Evolutionary conservation across 1,284 basidiomycete species (phyloP).

Genomic region (Nidula niveotomentosa): DNA sequence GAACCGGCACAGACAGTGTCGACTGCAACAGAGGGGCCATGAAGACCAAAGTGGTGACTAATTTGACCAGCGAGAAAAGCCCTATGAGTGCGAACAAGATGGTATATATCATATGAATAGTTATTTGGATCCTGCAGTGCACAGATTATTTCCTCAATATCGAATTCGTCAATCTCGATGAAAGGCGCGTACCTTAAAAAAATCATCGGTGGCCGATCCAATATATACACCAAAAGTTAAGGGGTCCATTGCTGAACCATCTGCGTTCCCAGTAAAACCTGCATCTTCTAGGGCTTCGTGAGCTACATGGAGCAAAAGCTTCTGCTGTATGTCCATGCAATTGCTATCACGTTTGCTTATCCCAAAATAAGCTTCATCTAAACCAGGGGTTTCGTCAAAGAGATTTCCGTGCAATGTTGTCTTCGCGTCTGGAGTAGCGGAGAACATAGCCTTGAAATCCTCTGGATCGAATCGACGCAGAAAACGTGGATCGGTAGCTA

Average conservation of each 20-base stretch:
- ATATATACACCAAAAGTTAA: slow-evolving; percentile 3
- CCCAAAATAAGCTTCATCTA: slow-evolving; percentile 1
- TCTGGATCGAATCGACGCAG: slow-evolving; percentile 3
- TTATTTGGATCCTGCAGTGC: slow-evolving; percentile 1
- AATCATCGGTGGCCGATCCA: slow-evolving; percentile 2
- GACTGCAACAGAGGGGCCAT: slow-evolving; percentile 1
- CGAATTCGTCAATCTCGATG: background rate
- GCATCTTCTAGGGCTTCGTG: slow-evolving; percentile 6
- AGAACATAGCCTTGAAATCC: slow-evolving; percentile 4
- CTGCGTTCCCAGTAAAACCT: background rate
- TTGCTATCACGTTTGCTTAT: slow-evolving; percentile 1
- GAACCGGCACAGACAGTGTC: slow-evolving; percentile 5
- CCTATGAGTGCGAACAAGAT: slow-evolving; percentile 2
- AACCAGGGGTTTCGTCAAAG: slow-evolving; percentile 2
- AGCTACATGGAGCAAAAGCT: slow-evolving; percentile 2
- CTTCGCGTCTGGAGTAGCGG: slow-evolving; percentile 1
- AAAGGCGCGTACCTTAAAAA: slow-evolving; percentile 1
- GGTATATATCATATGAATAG: slow-evolving; percentile 3
- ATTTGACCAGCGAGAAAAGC: slow-evolving; percentile 6
- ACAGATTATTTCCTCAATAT: background rate
- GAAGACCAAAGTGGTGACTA: slow-evolving; percentile 1
- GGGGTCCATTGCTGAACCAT: slow-evolving; percentile 2
- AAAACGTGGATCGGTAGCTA: slow-evolving; percentile 4
- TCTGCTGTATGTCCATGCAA: slow-evolving; percentile 3
- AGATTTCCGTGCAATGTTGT: slow-evolving; percentile 2